A percentile compares a stretch with the other conserved stretches of the same genome.
These are phyloP conservation scores for Euphorbia peplus DNA, from an alignment of 345 rosid species.

Conservation along the genomic window DNA sequence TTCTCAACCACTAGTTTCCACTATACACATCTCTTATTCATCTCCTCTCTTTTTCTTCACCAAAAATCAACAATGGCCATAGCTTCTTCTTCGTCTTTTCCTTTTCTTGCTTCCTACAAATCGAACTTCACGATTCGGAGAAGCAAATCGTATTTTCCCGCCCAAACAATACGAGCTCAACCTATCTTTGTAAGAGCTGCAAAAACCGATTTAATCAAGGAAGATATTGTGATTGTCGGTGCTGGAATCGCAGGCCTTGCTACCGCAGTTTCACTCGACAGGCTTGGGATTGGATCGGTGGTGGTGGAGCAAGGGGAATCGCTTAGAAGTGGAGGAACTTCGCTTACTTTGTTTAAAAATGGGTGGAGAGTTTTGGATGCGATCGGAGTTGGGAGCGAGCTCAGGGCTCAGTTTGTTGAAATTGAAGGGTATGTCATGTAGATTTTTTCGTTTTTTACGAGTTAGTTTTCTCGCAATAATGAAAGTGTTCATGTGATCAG, in stretches of 20 bases:
- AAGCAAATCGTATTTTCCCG: slow-evolving; percentile 18
- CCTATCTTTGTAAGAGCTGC: slow-evolving; percentile 26
- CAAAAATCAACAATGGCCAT: slow-evolving; percentile 22
- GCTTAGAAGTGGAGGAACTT: slow-evolving; percentile 80
- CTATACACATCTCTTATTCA: not conserved
- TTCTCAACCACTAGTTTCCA: slow-evolving; percentile 6
- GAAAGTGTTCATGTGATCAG: slow-evolving; percentile 58
- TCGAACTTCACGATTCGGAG: slow-evolving; percentile 16
- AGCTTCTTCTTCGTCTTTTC: slow-evolving; percentile 31
- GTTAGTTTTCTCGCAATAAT: slow-evolving; percentile 18
- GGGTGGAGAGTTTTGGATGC: slow-evolving; percentile 95
- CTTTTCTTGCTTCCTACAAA: slow-evolving; percentile 26
- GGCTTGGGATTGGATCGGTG: slow-evolving; percentile 72
- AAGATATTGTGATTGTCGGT: slow-evolving; percentile 66
- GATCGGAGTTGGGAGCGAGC: slow-evolving; percentile 69
- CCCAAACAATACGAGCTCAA: slow-evolving; percentile 28
- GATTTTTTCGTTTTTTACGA: slow-evolving; percentile 4
- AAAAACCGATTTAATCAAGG: slow-evolving; percentile 36
- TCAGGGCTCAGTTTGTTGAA: slow-evolving; percentile 71
- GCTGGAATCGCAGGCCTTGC: slow-evolving; percentile 94
- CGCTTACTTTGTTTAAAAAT: slow-evolving; percentile 88
- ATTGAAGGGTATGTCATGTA: slow-evolving; percentile 62
- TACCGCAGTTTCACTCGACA: slow-evolving; percentile 75
- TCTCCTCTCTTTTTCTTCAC: slow-evolving; percentile 1
- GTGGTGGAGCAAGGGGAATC: slow-evolving; percentile 91